These are phyloP conservation scores for Tremella yokohamensis DNA, from an alignment of 768 basidiomycete species.

Conservation along the genomic window DNA sequence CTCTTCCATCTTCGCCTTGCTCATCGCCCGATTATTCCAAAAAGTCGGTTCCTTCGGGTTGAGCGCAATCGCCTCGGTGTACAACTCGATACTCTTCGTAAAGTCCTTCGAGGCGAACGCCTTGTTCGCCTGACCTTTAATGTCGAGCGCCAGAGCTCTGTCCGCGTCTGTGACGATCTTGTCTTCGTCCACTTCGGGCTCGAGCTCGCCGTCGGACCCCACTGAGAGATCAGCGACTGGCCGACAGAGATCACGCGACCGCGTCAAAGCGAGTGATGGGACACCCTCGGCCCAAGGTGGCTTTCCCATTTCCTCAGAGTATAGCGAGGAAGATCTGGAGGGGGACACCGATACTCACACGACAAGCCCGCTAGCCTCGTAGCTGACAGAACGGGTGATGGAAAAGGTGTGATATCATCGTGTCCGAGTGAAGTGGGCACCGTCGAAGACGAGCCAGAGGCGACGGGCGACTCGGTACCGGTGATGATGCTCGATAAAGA, in stretches of 20 bases:
- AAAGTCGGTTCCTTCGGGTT: constrained; percentile 84
- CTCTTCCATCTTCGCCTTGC: constrained; percentile 86
- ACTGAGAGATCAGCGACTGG: constrained; percentile 20
- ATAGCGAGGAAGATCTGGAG: too few relatives aligned
- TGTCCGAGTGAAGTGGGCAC: constrained; percentile 7
- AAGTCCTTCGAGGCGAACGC: constrained; percentile 77
- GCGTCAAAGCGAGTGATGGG: neutral
- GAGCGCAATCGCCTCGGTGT: constrained; percentile 76
- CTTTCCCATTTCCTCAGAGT: too few relatives aligned
- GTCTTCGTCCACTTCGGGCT: constrained; percentile 37
- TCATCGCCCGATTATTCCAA: constrained; percentile 92
- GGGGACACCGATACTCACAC: too few relatives aligned
- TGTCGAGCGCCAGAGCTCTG: constrained; percentile 61
- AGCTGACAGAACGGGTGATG: constrained; percentile 23
- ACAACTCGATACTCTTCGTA: constrained; percentile 68
- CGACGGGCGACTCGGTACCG: constrained; percentile 27
- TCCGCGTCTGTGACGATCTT: constrained; percentile 65
- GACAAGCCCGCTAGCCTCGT: constrained; percentile 26
- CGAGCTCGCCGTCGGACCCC: constrained; percentile 41
- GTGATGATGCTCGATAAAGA: constrained; percentile 22
- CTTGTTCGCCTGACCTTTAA: constrained; percentile 85
- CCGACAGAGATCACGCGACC: neutral
- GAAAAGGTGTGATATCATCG: constrained; percentile 38
- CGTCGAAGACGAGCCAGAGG: constrained; percentile 9
- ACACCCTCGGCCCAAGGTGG: too few relatives aligned